Conservation (phyloP, 2,329 filamentous ascomycete species). For the Thermoascus crustaceus region DNA sequence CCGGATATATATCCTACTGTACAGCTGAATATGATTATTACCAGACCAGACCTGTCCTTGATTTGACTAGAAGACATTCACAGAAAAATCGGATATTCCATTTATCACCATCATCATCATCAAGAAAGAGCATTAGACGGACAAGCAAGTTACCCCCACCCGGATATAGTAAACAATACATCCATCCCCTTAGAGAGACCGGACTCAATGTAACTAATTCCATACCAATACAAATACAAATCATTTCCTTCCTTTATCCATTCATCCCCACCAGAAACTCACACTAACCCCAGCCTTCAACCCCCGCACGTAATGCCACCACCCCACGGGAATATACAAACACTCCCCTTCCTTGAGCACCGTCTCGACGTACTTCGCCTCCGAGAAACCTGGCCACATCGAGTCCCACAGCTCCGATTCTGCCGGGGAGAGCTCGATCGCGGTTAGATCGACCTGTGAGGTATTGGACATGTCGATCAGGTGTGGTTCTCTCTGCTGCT, state of each 20-base stretch:
- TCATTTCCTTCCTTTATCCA: neutral
- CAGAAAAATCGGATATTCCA: no score
- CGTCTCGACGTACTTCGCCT: slow-evolving; percentile 62
- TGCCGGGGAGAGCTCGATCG: slow-evolving; percentile 49
- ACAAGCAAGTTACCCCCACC: no score
- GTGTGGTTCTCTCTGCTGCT: slow-evolving; percentile 9
- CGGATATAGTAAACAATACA: no score
- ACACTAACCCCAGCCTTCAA: slow-evolving; percentile 85
- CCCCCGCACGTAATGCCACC: slow-evolving; percentile 96
- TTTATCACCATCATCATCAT: no score
- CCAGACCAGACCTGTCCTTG: no score
- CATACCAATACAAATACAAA: slow-evolving; percentile 1
- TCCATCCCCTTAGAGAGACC: no score
- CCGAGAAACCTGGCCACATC: slow-evolving; percentile 48
- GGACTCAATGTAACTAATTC: neutral
- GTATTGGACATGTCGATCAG: slow-evolving; percentile 86
- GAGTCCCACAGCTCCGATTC: slow-evolving; percentile 35
- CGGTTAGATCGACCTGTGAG: slow-evolving; percentile 66
- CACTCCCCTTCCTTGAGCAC: slow-evolving; percentile 74
- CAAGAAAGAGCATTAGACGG: no score
- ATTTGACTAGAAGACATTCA: no score
- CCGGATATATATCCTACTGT: no score
- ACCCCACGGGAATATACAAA: slow-evolving; percentile 83
- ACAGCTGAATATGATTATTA: no score
- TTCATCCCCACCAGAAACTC: slow-evolving; percentile 86